Percentiles rank a stretch among this genome's conserved stretches.
These are phyloP conservation scores for Neurospora sp. DNA, from an alignment of 495 filamentous ascomycete species.

Conservation along the genomic window DNA sequence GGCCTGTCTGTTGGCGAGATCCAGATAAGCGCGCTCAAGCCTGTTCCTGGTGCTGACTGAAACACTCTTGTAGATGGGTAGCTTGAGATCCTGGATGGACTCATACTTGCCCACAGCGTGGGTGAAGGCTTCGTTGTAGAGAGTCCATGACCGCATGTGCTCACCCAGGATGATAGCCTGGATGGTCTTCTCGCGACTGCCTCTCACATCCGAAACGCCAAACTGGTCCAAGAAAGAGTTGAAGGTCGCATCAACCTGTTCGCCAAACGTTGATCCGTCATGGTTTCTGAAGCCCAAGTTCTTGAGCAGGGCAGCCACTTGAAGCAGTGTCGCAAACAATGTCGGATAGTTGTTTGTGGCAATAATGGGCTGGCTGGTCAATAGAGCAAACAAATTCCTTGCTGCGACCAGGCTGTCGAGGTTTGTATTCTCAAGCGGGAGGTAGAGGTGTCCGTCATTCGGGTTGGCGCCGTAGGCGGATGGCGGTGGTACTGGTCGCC, in stretches of 20 bases:
- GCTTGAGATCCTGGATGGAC: slow-evolving; percentile 55
- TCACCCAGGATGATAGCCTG: slow-evolving; percentile 85
- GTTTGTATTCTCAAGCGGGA: slow-evolving; percentile 46
- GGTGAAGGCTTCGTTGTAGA: slow-evolving; percentile 86
- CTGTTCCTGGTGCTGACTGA: slow-evolving; percentile 62
- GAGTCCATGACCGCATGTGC: slow-evolving; percentile 63
- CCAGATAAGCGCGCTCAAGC: slow-evolving; percentile 70
- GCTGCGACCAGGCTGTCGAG: slow-evolving; percentile 61
- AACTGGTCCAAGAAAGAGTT: slow-evolving; percentile 67
- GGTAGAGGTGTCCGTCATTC: slow-evolving; percentile 57
- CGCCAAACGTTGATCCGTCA: slow-evolving; percentile 75
- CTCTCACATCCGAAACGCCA: slow-evolving; percentile 65
- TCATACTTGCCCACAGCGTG: slow-evolving; percentile 90
- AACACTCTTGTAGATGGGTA: slow-evolving; percentile 58
- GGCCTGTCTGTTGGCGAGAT: slow-evolving; percentile 58
- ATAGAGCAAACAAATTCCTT: slow-evolving; percentile 86
- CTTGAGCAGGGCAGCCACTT: slow-evolving; percentile 57
- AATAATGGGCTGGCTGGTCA: slow-evolving; percentile 70
- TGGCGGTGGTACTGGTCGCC: slow-evolving; percentile 27
- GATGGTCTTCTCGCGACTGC: slow-evolving; percentile 80
- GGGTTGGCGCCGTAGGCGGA: slow-evolving; percentile 18
- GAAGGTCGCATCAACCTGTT: slow-evolving; percentile 64
- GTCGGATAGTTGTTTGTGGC: slow-evolving; percentile 57
- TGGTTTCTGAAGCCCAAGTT: slow-evolving; percentile 70
- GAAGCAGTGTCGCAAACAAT: slow-evolving; percentile 64